Conservation (phyloP, 371 early-diverging fungal genomes). For the Saksenaea vasiformis region DNA sequence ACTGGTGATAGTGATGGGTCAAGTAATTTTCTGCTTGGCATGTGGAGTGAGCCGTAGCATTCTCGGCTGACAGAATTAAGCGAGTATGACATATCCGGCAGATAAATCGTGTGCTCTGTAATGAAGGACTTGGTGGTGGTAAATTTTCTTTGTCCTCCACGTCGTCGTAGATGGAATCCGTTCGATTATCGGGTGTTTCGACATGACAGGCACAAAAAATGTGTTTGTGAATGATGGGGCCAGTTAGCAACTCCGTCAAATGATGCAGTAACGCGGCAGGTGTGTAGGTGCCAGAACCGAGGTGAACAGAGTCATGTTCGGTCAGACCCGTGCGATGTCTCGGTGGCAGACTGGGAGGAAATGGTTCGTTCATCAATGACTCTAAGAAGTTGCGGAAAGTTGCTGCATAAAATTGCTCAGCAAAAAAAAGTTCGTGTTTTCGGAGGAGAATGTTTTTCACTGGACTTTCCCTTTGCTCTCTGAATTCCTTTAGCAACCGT, state of each 20-base stretch:
- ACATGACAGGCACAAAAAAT: not conserved
- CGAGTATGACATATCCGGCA: constrained; percentile 16
- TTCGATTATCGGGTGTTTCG: not conserved
- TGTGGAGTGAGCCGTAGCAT: not conserved
- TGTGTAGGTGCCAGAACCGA: not conserved
- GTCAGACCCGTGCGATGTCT: constrained; percentile 1
- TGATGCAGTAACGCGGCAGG: not conserved
- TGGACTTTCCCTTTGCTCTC: not conserved
- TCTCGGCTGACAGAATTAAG: not conserved
- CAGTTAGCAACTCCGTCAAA: not conserved
- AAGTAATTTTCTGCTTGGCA: constrained; percentile 18
- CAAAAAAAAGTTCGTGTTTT: not conserved
- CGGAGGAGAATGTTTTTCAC: not conserved
- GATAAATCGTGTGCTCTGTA: not conserved
- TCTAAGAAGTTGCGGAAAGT: not conserved
- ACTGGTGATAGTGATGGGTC: constrained; percentile 40
- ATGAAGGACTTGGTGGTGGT: constrained; percentile 5
- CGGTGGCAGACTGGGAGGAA: not conserved
- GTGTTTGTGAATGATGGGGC: not conserved
- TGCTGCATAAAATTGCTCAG: not conserved
- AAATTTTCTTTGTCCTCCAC: constrained; percentile 17
- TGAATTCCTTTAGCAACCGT: too few relatives aligned
- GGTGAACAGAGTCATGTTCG: not conserved
- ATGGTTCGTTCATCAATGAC: not conserved
- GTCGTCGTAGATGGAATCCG: not conserved